Evolutionary conservation across 805 yeast genomes (phyloP), one percentile per base, ranked within the genome.

Genomic region (Candida khao-thaluensis): DNA sequence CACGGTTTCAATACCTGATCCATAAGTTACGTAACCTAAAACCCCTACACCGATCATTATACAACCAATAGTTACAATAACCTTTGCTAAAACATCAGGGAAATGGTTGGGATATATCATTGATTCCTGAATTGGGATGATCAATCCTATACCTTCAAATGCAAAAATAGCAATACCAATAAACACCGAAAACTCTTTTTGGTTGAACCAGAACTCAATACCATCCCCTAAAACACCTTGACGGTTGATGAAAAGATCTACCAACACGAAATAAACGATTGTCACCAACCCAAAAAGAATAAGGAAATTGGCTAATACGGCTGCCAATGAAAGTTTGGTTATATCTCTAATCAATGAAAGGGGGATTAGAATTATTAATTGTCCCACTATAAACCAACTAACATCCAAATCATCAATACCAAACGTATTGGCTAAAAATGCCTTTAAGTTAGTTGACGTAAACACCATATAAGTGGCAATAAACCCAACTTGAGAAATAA

Each of bases 101-200:
- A 82, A 85, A 45, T 82, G 74, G 44, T 79, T 79, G 1, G 93
- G 93, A 48, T 82, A 63, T 35, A 70, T 74, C 93, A 85, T 85
- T 1, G 93, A 82, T 49, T 85, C 86, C 52, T 85, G 88, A 38
- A 85, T 82, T 0, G 95, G 95, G 17, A 85, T 81, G 35, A 85
- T 82, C 33, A 85, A 66, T 0, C 95, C 93, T 41, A 85, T 84
- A 1, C 95, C 95, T 62, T 85, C 95, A 54, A 84, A 85, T n/a
- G 93, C 88, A 66, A 85, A 85, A 21, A 85, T 85, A 2, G 91
- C 90, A 5, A 85, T 86, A 7, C 95, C 95, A 36, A 85, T 79
- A 53, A 85, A 85, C 34, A 85, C 60, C 0, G 91, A 77, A 71
- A 86, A 85, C 36, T 71, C 71, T 4, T 71, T 66, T 21, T 64